A percentile compares a stretch with the other conserved stretches of the same genome.
phyloP scores from a whole-genome alignment of 768 basidiomycete species.

The Leucocoprinus leucothites region DNA sequence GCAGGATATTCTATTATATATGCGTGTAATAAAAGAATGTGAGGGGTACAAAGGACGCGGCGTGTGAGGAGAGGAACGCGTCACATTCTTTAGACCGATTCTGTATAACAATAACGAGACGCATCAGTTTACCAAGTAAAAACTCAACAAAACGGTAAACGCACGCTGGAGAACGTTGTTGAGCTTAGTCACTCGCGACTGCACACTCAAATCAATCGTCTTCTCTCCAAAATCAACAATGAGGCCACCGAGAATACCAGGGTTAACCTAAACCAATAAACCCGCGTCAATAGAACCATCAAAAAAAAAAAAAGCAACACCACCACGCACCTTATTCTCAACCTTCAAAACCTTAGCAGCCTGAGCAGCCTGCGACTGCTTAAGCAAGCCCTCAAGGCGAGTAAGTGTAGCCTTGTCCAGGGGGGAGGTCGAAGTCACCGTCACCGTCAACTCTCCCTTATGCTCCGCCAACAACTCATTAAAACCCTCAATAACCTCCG shows the following conservation, averaged over 20 bases:
- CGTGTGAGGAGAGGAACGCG: background rate
- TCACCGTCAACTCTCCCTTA: constrained; percentile 90
- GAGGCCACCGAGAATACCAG: constrained; percentile 86
- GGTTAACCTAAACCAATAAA: constrained; percentile 66
- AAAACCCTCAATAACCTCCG: constrained; percentile 88
- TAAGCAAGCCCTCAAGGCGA: constrained; percentile 82
- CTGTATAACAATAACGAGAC: background rate
- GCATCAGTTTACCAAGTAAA: background rate
- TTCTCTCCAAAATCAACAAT: constrained; percentile 98
- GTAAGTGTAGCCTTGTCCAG: constrained; percentile 73
- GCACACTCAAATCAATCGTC: constrained; percentile 94
- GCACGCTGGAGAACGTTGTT: constrained; percentile 84
- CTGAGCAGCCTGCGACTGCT: constrained; percentile 81
- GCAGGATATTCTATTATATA: constrained; percentile 10
- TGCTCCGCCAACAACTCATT: constrained; percentile 84
- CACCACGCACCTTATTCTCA: constrained; percentile 74
- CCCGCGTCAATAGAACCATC: background rate
- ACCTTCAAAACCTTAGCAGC: constrained; percentile 87
- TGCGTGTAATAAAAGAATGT: constrained; percentile 5
- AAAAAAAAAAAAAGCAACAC: background rate
- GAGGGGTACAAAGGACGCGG: constrained; percentile 1
- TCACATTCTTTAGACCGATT: constrained; percentile 11
- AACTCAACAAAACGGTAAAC: constrained; percentile 24
- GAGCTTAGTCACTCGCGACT: constrained; percentile 91
- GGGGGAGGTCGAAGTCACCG: constrained; percentile 84